A percentile compares a stretch with the other conserved stretches of the same genome.
phyloP scores from a whole-genome alignment of 805 yeast species.

The Blastobotrys attinorum region DNA sequence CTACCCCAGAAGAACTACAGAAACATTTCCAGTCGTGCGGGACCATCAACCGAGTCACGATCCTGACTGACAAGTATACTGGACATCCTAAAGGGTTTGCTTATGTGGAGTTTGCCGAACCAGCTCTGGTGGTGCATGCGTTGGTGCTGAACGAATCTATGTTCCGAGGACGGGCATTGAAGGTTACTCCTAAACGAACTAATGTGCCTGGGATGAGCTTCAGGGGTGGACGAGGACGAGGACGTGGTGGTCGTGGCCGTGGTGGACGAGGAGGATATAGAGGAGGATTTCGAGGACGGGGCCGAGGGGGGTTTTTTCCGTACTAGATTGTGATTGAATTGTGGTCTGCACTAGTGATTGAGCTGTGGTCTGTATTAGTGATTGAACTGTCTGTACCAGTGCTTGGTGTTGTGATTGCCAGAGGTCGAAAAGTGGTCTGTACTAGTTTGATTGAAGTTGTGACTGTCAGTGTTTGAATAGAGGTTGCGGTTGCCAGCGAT shows the following conservation, averaged over 20 bases:
- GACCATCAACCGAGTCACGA: constrained; percentile 70
- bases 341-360: not conserved
- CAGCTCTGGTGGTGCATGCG: constrained; percentile 57
- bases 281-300: constrained; percentile 32
- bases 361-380: too few species aligned
- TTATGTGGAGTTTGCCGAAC: constrained; percentile 72
- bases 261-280: constrained; percentile 30
- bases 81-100: constrained; percentile 87
- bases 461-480: too few species aligned
- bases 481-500: too few species aligned
- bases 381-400: too few species aligned
- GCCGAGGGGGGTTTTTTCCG: constrained; percentile 40
- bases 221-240: constrained; percentile 46
- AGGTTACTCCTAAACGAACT: constrained; percentile 71
- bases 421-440: too few species aligned
- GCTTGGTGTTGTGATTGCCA: too few species aligned
- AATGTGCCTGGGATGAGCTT: constrained; percentile 64
- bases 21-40: constrained; percentile 65
- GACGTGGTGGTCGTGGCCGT: constrained; percentile 34
- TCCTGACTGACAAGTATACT: constrained; percentile 59
- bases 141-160: constrained; percentile 54
- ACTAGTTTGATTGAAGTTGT: too few species aligned
- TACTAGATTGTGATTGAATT: constrained; percentile 30
- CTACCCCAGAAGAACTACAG: constrained; percentile 75
- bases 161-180: constrained; percentile 63